Conservation (phyloP, 768 basidiomycete species). For the Leccinum subtestaceum region DNA sequence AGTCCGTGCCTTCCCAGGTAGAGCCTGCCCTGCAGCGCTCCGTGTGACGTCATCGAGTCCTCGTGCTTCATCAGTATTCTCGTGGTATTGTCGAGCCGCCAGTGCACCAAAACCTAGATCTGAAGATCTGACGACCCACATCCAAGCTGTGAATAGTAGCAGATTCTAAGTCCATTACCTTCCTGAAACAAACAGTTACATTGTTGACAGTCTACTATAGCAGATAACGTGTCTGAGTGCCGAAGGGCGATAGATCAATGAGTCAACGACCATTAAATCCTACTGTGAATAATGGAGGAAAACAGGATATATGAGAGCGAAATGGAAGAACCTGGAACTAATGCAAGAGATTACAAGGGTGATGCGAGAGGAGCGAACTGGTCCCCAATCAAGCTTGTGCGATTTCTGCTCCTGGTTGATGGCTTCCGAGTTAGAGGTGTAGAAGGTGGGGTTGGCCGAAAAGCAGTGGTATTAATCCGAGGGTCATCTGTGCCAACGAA, state of each 20-base stretch:
- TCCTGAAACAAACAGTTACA: neutral
- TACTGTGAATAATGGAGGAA: neutral
- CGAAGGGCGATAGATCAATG: neutral
- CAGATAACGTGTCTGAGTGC: slow-evolving; percentile 1
- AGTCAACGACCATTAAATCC: neutral
- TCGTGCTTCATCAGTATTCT: too few species aligned
- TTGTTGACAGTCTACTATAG: slow-evolving; percentile 8
- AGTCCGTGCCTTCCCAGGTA: neutral
- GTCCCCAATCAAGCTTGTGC: slow-evolving; percentile 42
- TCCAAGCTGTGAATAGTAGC: neutral
- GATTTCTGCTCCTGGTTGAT: slow-evolving; percentile 54
- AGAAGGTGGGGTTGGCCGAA: slow-evolving; percentile 14
- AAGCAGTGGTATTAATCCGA: slow-evolving; percentile 39
- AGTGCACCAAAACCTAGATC: neutral
- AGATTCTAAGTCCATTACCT: neutral
- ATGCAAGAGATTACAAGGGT: slow-evolving; percentile 11
- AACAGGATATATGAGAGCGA: slow-evolving; percentile 3
- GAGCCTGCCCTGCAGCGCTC: neutral
- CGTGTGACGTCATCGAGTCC: neutral
- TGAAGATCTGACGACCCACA: neutral
- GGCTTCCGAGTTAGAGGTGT: slow-evolving; percentile 70
- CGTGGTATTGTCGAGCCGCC: too few species aligned
- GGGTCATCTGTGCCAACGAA: slow-evolving; percentile 34
- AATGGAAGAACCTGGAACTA: slow-evolving; percentile 1
- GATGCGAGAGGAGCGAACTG: slow-evolving; percentile 22